Evolutionary conservation across 2,329 filamentous ascomycete species (phyloP).

Genomic region (Aspergillus vadensis): DNA sequence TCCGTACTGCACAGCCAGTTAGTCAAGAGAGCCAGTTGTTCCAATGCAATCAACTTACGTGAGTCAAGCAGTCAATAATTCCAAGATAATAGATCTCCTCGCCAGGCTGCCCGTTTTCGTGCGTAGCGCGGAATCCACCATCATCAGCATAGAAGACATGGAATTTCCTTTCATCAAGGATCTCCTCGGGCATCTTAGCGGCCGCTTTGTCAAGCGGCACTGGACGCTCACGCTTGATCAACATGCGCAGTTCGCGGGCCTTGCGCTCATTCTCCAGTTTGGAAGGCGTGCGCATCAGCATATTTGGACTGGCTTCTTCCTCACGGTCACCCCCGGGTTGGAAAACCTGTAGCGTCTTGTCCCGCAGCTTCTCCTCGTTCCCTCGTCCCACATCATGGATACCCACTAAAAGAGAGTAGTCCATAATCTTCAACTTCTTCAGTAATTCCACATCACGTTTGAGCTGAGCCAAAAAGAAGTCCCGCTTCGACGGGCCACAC

Average conservation of each 20-base stretch:
- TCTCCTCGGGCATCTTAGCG: slow-evolving; percentile 86
- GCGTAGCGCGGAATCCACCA: slow-evolving; percentile 88
- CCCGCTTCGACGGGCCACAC: slow-evolving; percentile 84
- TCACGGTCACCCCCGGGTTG: slow-evolving; percentile 77
- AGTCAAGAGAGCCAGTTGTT: neutral
- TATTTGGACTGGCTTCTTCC: slow-evolving; percentile 62
- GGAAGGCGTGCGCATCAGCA: slow-evolving; percentile 85
- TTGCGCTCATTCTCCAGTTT: slow-evolving; percentile 90
- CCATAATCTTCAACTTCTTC: slow-evolving; percentile 93
- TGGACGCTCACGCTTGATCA: slow-evolving; percentile 89
- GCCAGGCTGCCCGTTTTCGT: slow-evolving; percentile 80
- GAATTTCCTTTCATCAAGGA: slow-evolving; percentile 72
- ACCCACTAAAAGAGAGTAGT: slow-evolving; percentile 92
- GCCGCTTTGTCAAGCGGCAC: slow-evolving; percentile 84
- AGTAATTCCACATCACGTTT: slow-evolving; percentile 82
- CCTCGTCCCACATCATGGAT: slow-evolving; percentile 89
- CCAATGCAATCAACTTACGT: slow-evolving; percentile 63
- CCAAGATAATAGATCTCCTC: slow-evolving; percentile 98
- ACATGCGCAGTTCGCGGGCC: slow-evolving; percentile 84
- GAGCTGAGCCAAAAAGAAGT: slow-evolving; percentile 85
- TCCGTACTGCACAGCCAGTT: slow-evolving; percentile 67
- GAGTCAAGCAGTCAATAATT: slow-evolving; percentile 96
- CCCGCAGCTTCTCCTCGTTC: slow-evolving; percentile 89
- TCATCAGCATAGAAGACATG: slow-evolving; percentile 93
- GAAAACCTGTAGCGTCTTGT: slow-evolving; percentile 91